Percentiles rank a stretch among this genome's conserved stretches.
phyloP scores from a whole-genome alignment of 805 yeast genomes.

The Starmerella vaccinii region DNA sequence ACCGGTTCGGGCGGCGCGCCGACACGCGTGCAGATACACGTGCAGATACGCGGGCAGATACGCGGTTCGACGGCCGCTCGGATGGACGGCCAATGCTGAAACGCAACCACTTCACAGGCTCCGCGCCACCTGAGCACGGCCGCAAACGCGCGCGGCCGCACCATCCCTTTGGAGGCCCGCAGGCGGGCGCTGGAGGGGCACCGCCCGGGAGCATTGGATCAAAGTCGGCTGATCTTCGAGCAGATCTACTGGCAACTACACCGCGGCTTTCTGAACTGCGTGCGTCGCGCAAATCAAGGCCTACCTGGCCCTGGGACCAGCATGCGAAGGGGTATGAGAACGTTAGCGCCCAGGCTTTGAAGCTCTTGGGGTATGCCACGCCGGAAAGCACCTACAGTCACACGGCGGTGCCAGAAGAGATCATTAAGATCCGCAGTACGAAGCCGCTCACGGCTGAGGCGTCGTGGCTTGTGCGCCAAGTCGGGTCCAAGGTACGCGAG shows the following conservation, averaged over 20 bases:
- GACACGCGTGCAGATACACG: neutral
- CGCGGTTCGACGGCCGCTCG: neutral
- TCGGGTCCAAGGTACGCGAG: neutral
- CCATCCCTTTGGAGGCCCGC: neutral
- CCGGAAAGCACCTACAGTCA: conserved; percentile 1
- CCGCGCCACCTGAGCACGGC: neutral
- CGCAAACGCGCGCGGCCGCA: neutral
- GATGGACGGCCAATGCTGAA: neutral
- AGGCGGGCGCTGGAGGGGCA: neutral
- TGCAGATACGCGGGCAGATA: neutral
- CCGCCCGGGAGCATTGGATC: neutral
- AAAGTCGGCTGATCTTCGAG: neutral
- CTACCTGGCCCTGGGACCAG: conserved; percentile 9
- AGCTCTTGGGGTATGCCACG: conserved; percentile 13
- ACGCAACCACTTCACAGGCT: neutral
- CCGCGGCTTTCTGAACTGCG: neutral
- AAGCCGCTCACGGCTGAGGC: neutral
- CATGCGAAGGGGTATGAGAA: conserved; percentile 9
- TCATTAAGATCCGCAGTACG: neutral
- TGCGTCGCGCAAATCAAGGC: neutral
- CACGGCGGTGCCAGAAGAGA: neutral
- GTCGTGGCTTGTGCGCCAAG: conserved; percentile 2
- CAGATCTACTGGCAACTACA: neutral
- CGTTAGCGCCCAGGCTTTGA: conserved; percentile 11
- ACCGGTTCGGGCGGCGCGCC: neutral